Evolutionary conservation across 2,329 filamentous ascomycete genomes (phyloP).

Genomic region (Aspergillus carbonarius): DNA sequence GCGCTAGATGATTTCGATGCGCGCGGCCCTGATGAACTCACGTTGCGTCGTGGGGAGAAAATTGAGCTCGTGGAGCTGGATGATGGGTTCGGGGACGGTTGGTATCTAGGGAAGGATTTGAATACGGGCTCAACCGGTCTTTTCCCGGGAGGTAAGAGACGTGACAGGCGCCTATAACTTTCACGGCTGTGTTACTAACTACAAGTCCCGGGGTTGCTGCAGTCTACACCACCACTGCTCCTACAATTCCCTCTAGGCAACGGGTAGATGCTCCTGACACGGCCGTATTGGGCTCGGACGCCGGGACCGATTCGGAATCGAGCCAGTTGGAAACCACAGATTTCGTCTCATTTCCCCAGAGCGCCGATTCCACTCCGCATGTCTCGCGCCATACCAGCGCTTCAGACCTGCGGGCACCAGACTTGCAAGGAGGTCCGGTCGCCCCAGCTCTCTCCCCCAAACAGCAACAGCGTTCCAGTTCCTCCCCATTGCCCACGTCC

Average conservation of each 20-base stretch:
- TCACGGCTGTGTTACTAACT: not conserved
- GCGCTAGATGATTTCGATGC: conserved; percentile 82
- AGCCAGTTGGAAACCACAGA: conserved; percentile 17
- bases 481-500: conserved; percentile 37
- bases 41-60: conserved; percentile 71
- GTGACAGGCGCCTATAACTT: not conserved
- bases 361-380: conserved; percentile 41
- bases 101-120: conserved; percentile 58
- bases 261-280: conserved; percentile 16
- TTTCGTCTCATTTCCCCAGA: conserved; percentile 27
- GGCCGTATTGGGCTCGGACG: conserved; percentile 1
- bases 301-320: conserved; percentile 2
- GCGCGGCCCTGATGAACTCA: conserved; percentile 89
- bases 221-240: conserved; percentile 29
- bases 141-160: conserved; percentile 48
- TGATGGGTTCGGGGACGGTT: conserved; percentile 66
- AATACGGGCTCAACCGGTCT: conserved; percentile 44
- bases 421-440: conserved; percentile 19
- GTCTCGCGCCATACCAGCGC: conserved; percentile 40
- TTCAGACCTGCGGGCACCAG: conserved; percentile 27
- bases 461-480: conserved; percentile 34
- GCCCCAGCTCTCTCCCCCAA: conserved; percentile 21
- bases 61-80: conserved; percentile 64
- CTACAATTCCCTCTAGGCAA: conserved; percentile 25
- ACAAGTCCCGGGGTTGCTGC: not conserved